Evolutionary conservation across 345 rosid species (phyloP).

Genomic region (Melaleuca quinquenervia): DNA sequence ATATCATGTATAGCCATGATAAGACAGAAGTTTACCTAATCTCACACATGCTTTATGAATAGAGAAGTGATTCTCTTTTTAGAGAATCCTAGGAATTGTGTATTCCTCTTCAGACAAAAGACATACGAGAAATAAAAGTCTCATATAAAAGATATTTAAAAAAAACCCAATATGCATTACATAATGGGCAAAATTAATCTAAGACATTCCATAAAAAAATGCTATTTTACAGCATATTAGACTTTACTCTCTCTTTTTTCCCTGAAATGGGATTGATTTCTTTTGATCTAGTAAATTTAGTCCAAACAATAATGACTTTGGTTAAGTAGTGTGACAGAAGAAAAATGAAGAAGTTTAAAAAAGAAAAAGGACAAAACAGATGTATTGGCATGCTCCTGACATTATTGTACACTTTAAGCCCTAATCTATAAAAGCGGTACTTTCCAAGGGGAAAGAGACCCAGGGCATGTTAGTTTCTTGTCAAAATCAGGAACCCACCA

Average conservation of each 20-base stretch:
- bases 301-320: not conserved
- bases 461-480: slow-evolving; percentile 56
- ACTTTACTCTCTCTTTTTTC: not conserved
- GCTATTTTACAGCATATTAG: not conserved
- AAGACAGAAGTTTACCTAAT: not conserved
- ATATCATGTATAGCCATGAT: not conserved
- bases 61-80: not conserved
- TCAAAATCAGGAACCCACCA: slow-evolving; percentile 47
- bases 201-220: not conserved
- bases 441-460: not conserved
- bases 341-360: not conserved
- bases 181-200: not conserved
- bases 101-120: not conserved
- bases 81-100: not conserved
- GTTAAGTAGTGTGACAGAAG: not conserved
- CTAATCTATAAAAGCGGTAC: not conserved
- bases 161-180: not conserved
- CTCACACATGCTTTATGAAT: not conserved
- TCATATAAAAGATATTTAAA: not conserved
- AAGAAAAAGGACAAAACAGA: not conserved
- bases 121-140: not conserved
- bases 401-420: not conserved
- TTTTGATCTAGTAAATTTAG: not conserved
- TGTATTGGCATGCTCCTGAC: not conserved
- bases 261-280: not conserved